Base-by-base conservation (phyloP, 2,329 filamentous ascomycete genomes). In the Alternaria alternata region DNA sequence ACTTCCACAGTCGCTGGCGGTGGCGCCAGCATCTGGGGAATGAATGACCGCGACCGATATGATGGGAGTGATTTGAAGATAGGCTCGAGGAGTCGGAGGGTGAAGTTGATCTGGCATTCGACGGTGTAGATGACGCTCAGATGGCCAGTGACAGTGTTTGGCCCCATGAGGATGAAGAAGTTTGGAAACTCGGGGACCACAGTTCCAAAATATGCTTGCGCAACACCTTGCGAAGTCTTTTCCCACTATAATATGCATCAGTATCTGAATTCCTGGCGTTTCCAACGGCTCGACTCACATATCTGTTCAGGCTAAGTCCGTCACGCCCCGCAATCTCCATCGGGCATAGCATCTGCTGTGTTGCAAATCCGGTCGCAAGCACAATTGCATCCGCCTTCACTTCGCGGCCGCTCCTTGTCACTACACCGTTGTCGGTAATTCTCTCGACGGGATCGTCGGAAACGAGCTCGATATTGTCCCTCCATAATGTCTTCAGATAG, bases 31-130 rank as follows among this genome's bases (percentile, higher is more conserved):
- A 77, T 39, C 14, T 61, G 26, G 7, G 72, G 66, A n/a, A 68
- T 36, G 38, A 74, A 61, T 20, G 74, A 66, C 2, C 22, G 57
- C 1, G 61, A 75, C 16, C 65, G 70, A 46, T 70, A 73, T 1
- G 66, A 63, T n/a, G 72, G 67, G 52, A 79, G 54, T 16, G 70
- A 63, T 5, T 70, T 61, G 26, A 83, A 64, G 34, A 85, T 75
- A 0, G 83, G 82, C 0, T 63, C 64, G 12, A 85, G 73, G 0
- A 82, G 69, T 7, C 80, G 76, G 7, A 82, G 68, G 18, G 75
- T 75, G 61, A 83, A 83, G 67, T 84, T 84, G 54, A 85, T 83
- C 58, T 85, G 82, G 63, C 83, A 85, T 65, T 85, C 83, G 1
- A 81, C 80, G 0, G 82, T 81, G 66, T 82, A 85, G 20, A 85